Evolutionary conservation across 2,329 filamentous ascomycete species (phyloP), one percentile per base, ranked within the genome.

Genomic region (Colletotrichum truncatum): DNA sequence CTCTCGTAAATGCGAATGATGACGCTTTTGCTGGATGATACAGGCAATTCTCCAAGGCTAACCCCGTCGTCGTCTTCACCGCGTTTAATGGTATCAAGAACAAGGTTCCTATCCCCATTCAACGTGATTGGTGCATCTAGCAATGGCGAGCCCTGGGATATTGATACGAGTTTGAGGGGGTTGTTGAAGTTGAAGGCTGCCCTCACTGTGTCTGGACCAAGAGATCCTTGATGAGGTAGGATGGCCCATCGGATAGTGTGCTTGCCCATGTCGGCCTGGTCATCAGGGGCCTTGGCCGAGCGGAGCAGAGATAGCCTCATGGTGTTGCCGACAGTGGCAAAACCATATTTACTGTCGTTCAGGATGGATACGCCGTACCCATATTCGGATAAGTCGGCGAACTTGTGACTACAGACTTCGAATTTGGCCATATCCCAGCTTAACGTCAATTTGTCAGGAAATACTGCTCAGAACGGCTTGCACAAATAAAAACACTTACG

Each of bases 391-490:
- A 93, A 79, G 72, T 93, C 90, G 12, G 90, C 90, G 81, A 87
- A 93, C 73, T 91, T 91, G 79, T 93, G 90, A 74, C 87, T 89
- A 82, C 90, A 92, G 36, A 93, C 90, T 79, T 93, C 90, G 72
- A 93, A 93, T 71, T 92, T 92, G 73, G 91, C 91, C 90, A 93
- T 92, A 74, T 93, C 91, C 91, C 91, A 69, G 9, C 59, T 63
- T 6, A 2, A 14, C n/a, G 2, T 9, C 2, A 41, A 3, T 6
- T 4, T 21, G 16, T 8, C 3, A 10, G 16, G 4, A 0, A n/a
- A 6, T 4, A 1, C 3, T n/a, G 1, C n/a, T n/a, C n/a, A 12
- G 4, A n/a, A 25, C 4, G 39, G 18, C 0, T 30, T 48, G 11
- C 6, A 2, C 18, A 3, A 18, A 2, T 4, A 1, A 1, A 30